Evolutionary conservation across 164 flowering plant species (phyloP), one percentile per base, ranked within the genome.

Genomic region (Umbilicus rupestris): DNA sequence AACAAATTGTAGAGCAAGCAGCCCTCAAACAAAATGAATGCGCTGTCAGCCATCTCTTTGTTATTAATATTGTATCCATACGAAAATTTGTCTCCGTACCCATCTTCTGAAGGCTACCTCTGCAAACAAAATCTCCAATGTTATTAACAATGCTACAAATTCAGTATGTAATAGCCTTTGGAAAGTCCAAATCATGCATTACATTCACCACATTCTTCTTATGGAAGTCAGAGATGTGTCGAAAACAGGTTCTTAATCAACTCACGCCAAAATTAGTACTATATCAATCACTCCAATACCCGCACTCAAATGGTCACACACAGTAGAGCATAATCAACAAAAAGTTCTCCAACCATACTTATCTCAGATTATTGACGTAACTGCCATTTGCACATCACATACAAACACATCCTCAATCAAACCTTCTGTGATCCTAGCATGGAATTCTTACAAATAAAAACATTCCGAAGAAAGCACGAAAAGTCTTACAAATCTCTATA

Each of bases 91-190:
- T 52, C 2, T 10, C 14, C 1, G 33, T 17, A 28, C 7, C 19
- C 33, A 26, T 55, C 60, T 28, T 12, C 31, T 55, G 33, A 55
- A 26, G 60, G 60, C 33, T 28, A 55, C 33, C 19, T 55, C 60
- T 55, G 60, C 31, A 55, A 52, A 52, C 22, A 26, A 55, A 55
- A 55, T 17, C 33, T 55, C 19, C 60, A 55, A 28, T 55, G 35
- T 55, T 55, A 55, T 3, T 28, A 26, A 55, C 28, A 26, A 28
- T 14, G 60, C 60, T 28, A 29, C 15, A 30, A 55, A 2, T 55
- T n/a, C 29, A 52, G 6, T 52, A 10, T 9, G 7, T 9, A 26
- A 22, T 12, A 24, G 3, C 15, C 58, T 9, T 3, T 22, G 10
- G 58, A 52, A 52, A 52, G 12, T 52, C 29, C 3, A 26, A 52